These are phyloP conservation scores for Wickerhamiella azyma DNA, from an alignment of 805 yeast species.

Conservation along the genomic window DNA sequence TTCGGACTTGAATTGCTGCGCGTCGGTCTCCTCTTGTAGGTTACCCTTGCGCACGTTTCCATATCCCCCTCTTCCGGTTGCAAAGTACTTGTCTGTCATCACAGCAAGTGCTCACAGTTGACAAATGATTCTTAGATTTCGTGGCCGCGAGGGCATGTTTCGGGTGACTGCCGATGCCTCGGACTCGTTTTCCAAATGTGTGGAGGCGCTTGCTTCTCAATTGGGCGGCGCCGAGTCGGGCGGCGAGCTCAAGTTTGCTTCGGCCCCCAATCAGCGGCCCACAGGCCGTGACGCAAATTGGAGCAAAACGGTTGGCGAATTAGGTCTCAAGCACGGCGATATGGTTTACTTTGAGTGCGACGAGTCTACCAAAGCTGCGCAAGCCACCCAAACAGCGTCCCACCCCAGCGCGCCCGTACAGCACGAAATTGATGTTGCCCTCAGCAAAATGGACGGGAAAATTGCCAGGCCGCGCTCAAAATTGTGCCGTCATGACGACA, in stretches of 20 bases:
- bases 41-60: slow-evolving; percentile 46
- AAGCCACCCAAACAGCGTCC: too few relatives aligned
- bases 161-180: slow-evolving; percentile 42
- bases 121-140: slow-evolving; percentile 53
- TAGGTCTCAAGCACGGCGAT: slow-evolving; percentile 41
- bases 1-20: slow-evolving; percentile 34
- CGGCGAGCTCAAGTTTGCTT: slow-evolving; percentile 29
- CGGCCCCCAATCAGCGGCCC: slow-evolving; percentile 30
- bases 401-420: too few relatives aligned
- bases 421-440: slow-evolving; percentile 43
- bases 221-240: slow-evolving; percentile 22
- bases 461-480: slow-evolving; percentile 47
- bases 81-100: slow-evolving; percentile 22
- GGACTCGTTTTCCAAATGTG: slow-evolving; percentile 33
- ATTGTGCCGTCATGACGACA: slow-evolving; percentile 75
- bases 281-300: slow-evolving; percentile 30
- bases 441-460: slow-evolving; percentile 58
- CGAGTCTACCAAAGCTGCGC: slow-evolving; percentile 12
- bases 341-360: slow-evolving; percentile 31
- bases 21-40: slow-evolving; percentile 35
- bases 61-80: slow-evolving; percentile 75
- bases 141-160: slow-evolving; percentile 73
- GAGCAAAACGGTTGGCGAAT: slow-evolving; percentile 24
- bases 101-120: background rate
- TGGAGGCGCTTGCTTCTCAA: slow-evolving; percentile 25